Conservation (phyloP, 2,329 filamentous ascomycete species). For the Penicillium sclerotigenum region DNA sequence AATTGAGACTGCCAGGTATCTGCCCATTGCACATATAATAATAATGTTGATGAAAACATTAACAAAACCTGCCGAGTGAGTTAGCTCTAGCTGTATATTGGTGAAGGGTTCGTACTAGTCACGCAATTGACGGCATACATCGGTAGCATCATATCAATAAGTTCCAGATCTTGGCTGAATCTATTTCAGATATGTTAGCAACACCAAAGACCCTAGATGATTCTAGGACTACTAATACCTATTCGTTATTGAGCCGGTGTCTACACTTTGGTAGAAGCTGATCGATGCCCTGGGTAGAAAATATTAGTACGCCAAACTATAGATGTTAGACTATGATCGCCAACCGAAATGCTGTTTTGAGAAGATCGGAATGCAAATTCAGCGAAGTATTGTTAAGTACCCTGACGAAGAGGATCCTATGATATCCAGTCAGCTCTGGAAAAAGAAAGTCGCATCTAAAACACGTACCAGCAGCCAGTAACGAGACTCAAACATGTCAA, state of each 20-base stretch:
- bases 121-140: not conserved
- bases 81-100: not conserved
- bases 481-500: constrained; percentile 2
- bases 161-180: constrained; percentile 1
- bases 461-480: not conserved
- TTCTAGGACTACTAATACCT: not conserved
- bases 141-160: constrained; percentile 5
- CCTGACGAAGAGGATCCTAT: not conserved
- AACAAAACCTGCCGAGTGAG: not conserved
- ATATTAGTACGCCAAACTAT: not conserved
- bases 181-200: not conserved
- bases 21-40: not conserved
- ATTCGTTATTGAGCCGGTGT: not conserved
- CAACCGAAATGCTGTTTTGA: not conserved
- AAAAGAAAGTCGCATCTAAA: not conserved
- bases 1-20: not conserved
- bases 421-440: not conserved
- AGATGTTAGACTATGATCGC: not conserved
- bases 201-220: no score
- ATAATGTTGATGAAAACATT: not conserved
- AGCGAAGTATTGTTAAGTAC: not conserved
- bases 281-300: not conserved
- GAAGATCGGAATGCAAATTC: constrained; percentile 2
- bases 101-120: not conserved
- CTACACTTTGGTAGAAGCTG: not conserved